Evolutionary conservation across 257 asterid genomes (phyloP).

Genomic region (Nicotiana undulata): DNA sequence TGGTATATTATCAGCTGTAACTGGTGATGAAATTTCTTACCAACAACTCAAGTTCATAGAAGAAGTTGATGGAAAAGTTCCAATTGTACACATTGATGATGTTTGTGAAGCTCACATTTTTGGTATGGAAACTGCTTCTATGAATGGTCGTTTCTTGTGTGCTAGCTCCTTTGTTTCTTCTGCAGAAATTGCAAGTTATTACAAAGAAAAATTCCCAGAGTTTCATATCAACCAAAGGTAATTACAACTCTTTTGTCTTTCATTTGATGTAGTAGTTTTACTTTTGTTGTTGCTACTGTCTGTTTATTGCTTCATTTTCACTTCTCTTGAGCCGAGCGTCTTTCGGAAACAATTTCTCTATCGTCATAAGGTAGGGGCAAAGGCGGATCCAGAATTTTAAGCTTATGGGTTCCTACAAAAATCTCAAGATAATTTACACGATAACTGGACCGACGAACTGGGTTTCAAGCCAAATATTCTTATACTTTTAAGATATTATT

Average conservation of each 20-base stretch:
- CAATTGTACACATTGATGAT: slow-evolving; percentile 25
- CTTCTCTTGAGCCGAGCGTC: no score
- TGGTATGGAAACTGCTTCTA: slow-evolving; percentile 10
- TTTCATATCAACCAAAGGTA: slow-evolving; percentile 11
- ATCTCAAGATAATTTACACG: no score
- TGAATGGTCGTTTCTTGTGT: slow-evolving; percentile 22
- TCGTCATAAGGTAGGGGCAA: no score
- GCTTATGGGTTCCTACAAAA: no score
- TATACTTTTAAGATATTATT: no score
- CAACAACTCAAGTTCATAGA: slow-evolving; percentile 12
- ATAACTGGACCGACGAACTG: no score
- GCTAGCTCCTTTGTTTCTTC: slow-evolving; percentile 12
- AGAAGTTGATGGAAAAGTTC: slow-evolving; percentile 22
- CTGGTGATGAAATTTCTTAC: not conserved
- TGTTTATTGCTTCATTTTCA: no score
- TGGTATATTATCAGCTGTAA: not conserved
- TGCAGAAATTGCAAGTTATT: slow-evolving; percentile 21
- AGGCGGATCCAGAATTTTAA: no score
- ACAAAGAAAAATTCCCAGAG: slow-evolving; percentile 13
- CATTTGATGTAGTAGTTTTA: no score
- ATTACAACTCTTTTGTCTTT: not conserved
- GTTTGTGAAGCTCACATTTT: slow-evolving; percentile 29
- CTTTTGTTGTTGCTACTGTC: no score
- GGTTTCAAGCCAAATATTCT: no score
- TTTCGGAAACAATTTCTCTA: no score